phyloP scores from a whole-genome alignment of 106 monocot species.

The Allium cepa region DNA sequence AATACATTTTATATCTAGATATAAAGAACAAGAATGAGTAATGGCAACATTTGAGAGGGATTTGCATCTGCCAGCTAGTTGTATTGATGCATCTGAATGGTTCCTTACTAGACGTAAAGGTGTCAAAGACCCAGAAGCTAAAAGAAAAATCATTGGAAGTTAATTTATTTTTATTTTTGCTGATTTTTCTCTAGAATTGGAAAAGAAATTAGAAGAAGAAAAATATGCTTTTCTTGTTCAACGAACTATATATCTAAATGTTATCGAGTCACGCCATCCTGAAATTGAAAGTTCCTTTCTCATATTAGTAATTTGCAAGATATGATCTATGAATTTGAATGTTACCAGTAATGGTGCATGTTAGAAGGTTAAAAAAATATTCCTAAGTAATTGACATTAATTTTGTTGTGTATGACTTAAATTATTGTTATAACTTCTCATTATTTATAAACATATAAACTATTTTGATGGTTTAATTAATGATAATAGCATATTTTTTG shows the following conservation, averaged over 20 bases:
- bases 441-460: too few species aligned
- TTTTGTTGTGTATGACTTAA: too few species aligned
- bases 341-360: too few species aligned
- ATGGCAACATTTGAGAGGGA: slow-evolving; percentile 81
- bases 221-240: slow-evolving; percentile 70
- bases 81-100: slow-evolving; percentile 70
- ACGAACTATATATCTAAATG: slow-evolving; percentile 94
- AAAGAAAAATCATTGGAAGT: slow-evolving; percentile 89
- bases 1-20: slow-evolving; percentile 30
- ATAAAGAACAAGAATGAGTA: slow-evolving; percentile 84
- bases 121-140: slow-evolving; percentile 79
- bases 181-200: slow-evolving; percentile 71
- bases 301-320: too few species aligned
- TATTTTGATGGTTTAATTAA: too few species aligned
- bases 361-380: too few species aligned
- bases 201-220: slow-evolving; percentile 31
- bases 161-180: slow-evolving; percentile 88
- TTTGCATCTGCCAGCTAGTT: slow-evolving; percentile 88
- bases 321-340: too few species aligned
- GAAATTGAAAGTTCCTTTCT: too few species aligned
- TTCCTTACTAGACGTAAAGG: slow-evolving; percentile 84
- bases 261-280: too few species aligned
- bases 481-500: too few species aligned
- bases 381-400: too few species aligned
- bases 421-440: too few species aligned